phyloP scores from a whole-genome alignment of 805 yeast species.

The Schwanniomyces polymorphus region DNA sequence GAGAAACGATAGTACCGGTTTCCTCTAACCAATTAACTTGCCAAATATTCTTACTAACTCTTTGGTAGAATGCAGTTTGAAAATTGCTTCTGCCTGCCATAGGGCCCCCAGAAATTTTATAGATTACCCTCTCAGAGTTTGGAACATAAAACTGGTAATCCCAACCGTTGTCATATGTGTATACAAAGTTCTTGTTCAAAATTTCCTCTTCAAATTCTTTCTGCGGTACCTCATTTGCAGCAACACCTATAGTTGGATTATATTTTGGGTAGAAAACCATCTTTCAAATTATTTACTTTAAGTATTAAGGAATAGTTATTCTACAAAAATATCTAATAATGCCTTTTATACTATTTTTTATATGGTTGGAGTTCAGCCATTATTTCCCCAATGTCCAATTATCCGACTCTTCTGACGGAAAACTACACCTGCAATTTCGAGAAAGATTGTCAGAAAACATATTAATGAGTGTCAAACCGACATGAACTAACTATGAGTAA shows the following conservation, averaged over 20 bases:
- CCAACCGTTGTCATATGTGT: conserved; percentile 8
- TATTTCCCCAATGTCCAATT: no score
- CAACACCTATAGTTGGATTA: conserved; percentile 5
- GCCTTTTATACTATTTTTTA: no score
- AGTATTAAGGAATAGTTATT: no score
- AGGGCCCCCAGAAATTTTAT: conserved; percentile 6
- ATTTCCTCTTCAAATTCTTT: conserved; percentile 3
- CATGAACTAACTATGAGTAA: no score
- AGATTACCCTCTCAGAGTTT: conserved; percentile 2
- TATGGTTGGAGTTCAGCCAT: no score
- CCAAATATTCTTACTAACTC: neutral
- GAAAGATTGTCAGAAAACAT: no score
- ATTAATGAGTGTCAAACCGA: no score
- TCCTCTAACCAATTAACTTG: neutral
- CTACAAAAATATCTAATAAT: no score
- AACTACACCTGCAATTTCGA: no score
- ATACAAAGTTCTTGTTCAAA: conserved; percentile 3
- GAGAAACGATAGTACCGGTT: neutral
- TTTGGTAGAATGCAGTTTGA: conserved; percentile 6
- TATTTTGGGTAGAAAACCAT: neutral
- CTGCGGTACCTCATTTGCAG: conserved; percentile 1
- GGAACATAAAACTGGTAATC: conserved; percentile 5
- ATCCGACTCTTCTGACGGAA: no score
- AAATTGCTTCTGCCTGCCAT: conserved; percentile 7
- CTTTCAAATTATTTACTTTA: neutral